Conservation (phyloP, 371 early-diverging fungal genomes). For the Mucor velutinosus region DNA sequence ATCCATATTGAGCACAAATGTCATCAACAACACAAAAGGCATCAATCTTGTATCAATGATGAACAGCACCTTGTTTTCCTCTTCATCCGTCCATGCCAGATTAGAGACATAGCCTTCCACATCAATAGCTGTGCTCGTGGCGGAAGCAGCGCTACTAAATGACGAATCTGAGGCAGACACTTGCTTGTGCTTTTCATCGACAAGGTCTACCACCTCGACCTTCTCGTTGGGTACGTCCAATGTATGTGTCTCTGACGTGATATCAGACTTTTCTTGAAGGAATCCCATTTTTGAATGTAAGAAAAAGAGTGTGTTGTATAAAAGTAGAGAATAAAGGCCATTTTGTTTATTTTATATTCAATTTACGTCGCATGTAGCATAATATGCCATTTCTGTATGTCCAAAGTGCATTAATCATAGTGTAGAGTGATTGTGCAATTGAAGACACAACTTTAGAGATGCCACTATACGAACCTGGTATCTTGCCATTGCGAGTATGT, state of each 20-base stretch:
- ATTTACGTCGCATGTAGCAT: neutral
- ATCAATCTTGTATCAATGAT: constrained; percentile 36
- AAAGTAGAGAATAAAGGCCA: neutral
- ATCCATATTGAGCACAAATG: constrained; percentile 13
- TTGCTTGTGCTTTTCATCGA: neutral
- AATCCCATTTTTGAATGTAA: neutral
- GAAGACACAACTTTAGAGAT: neutral
- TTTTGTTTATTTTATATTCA: neutral
- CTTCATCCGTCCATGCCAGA: constrained; percentile 38
- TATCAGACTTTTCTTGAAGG: neutral
- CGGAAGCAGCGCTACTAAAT: neutral
- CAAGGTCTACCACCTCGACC: neutral
- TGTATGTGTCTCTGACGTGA: neutral
- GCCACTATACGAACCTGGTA: neutral
- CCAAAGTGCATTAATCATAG: neutral
- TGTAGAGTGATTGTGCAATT: neutral
- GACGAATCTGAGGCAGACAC: neutral
- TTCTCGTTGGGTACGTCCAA: neutral
- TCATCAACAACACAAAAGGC: constrained; percentile 34
- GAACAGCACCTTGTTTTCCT: constrained; percentile 25
- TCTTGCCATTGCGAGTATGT: neutral
- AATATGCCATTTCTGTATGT: neutral
- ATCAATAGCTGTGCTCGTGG: neutral
- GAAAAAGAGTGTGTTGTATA: neutral
- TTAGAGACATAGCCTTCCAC: constrained; percentile 12